A percentile compares a stretch with the other conserved stretches of the same genome.
Conservation (phyloP, 257 asterid genomes). For the Ballota nigra region DNA sequence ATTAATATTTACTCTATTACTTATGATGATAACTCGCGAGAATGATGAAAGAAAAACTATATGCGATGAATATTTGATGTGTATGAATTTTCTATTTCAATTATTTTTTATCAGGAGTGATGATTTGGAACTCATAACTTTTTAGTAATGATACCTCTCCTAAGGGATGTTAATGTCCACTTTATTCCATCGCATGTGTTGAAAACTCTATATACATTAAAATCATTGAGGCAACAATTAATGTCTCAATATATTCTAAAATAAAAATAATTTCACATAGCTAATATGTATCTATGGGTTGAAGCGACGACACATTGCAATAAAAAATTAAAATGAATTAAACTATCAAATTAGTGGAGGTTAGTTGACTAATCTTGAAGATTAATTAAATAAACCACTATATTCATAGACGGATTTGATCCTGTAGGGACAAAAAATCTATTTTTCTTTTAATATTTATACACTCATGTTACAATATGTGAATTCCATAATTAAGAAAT, state of each 20-base stretch:
- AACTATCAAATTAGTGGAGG: neutral
- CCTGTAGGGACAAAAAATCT: neutral
- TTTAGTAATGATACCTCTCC: too few relatives aligned
- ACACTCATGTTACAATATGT: neutral
- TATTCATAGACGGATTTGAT: neutral
- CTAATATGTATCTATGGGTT: neutral
- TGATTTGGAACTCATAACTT: neutral
- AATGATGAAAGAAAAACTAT: neutral
- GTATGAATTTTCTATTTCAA: too few relatives aligned
- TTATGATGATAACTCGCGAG: neutral
- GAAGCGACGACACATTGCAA: neutral
- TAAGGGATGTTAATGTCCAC: neutral
- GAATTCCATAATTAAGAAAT: conserved; percentile 28
- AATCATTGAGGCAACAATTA: neutral
- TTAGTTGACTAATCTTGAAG: neutral
- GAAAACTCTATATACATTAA: neutral
- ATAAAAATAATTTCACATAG: neutral
- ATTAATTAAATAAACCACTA: neutral
- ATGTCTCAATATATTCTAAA: neutral
- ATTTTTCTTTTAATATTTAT: neutral
- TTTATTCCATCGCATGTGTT: neutral
- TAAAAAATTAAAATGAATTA: neutral
- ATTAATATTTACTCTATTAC: too few relatives aligned
- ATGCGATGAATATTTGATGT: neutral
- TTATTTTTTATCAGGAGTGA: neutral